Conservation (phyloP, 1,284 basidiomycete species). For the Ceratobasidium sp. region DNA sequence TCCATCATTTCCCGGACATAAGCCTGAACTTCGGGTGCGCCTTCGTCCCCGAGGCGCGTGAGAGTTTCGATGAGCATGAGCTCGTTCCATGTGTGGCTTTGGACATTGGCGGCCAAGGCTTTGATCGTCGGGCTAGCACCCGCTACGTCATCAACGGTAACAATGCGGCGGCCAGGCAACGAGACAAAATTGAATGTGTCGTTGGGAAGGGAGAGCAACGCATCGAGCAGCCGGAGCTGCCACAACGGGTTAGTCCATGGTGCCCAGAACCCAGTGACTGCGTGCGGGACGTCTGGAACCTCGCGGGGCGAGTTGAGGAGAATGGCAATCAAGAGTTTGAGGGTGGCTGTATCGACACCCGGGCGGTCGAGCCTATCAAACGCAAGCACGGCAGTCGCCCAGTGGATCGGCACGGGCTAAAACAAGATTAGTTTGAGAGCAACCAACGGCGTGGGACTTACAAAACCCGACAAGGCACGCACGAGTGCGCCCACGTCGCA, state of each 20-base stretch:
- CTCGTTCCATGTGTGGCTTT: conserved; percentile 92
- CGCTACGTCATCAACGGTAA: conserved; percentile 84
- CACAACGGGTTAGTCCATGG: conserved; percentile 84
- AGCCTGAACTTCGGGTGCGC: conserved; percentile 69
- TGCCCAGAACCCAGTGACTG: conserved; percentile 80
- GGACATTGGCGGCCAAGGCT: conserved; percentile 80
- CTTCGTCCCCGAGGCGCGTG: conserved; percentile 73
- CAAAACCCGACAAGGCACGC: conserved; percentile 68
- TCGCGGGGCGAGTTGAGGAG: conserved; percentile 74
- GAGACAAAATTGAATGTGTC: conserved; percentile 91
- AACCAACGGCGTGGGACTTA: conserved; percentile 53
- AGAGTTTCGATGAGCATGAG: conserved; percentile 90
- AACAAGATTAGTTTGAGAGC: conserved; percentile 45
- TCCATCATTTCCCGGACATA: conserved; percentile 88
- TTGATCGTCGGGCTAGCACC: conserved; percentile 85
- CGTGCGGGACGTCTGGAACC: conserved; percentile 62
- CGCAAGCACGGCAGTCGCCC: conserved; percentile 76
- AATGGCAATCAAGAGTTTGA: conserved; percentile 80
- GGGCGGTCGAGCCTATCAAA: conserved; percentile 79
- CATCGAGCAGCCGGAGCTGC: conserved; percentile 86
- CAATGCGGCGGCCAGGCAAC: conserved; percentile 77
- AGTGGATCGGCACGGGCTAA: conserved; percentile 63
- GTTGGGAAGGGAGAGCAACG: conserved; percentile 82
- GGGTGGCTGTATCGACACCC: conserved; percentile 79
- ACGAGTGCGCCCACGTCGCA: conserved; percentile 80